phyloP scores from a whole-genome alignment of 1,139 yeast genomes.

The Suhomyces taliae region DNA sequence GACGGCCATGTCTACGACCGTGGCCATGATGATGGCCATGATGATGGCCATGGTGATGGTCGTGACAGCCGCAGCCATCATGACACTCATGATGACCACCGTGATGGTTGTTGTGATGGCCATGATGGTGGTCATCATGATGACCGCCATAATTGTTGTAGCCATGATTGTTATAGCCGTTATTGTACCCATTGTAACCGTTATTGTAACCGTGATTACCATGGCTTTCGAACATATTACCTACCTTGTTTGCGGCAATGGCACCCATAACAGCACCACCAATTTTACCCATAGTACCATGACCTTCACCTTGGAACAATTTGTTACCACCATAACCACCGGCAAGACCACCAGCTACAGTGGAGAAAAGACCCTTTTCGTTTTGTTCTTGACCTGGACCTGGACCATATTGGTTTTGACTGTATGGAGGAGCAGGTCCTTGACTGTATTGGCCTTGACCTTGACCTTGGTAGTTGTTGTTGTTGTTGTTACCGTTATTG shows the following conservation, averaged over 20 bases:
- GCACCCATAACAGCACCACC: conserved; percentile 26
- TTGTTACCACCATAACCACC: conserved; percentile 47
- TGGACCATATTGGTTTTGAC: not conserved
- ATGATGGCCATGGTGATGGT: not conserved
- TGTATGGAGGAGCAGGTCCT: not conserved
- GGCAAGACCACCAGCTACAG: conserved; percentile 59
- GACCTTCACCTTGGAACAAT: conserved; percentile 11
- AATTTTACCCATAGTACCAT: conserved; percentile 23
- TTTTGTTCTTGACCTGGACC: conserved; percentile 1
- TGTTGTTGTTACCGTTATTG: not conserved
- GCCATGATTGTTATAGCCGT: no score
- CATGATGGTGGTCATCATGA: not conserved
- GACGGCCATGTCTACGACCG: not conserved
- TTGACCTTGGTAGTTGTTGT: not conserved
- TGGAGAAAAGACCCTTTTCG: conserved; percentile 51
- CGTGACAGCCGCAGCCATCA: no score
- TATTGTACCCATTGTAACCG: not conserved
- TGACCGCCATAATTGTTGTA: not conserved
- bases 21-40: not conserved
- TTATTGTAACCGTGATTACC: conserved; percentile 2
- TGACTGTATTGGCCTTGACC: not conserved
- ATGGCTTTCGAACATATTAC: conserved; percentile 11
- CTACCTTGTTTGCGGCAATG: conserved; percentile 22
- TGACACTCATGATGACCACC: not conserved
- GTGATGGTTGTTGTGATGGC: not conserved